Evolutionary conservation across 148 eudicot genomes (phyloP).

Genomic region (Nepenthes gracilis): DNA sequence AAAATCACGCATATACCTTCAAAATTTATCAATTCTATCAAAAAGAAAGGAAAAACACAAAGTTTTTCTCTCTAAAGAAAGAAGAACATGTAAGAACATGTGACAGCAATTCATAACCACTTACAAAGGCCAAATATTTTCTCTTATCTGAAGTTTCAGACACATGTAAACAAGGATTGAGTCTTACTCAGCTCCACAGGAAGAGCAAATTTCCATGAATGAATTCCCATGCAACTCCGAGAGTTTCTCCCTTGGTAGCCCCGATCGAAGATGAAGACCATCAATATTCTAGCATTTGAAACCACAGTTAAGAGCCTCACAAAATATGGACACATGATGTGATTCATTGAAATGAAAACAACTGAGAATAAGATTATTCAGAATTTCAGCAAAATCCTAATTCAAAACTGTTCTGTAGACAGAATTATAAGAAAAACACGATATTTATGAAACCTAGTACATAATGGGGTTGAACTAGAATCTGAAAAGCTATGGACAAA

Average conservation of each 20-base stretch:
- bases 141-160: neutral
- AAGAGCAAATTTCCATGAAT: conserved; percentile 76
- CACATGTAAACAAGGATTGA: conserved; percentile 9
- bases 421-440: no score
- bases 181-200: conserved; percentile 87
- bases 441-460: no score
- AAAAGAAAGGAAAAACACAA: conserved; percentile 3
- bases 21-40: conserved; percentile 8
- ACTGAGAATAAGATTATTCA: neutral
- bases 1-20: conserved; percentile 89
- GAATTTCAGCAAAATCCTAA: no score
- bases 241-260: conserved; percentile 79
- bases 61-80: neutral
- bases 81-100: neutral
- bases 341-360: conserved; percentile 2
- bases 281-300: conserved; percentile 68
- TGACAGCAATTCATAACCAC: neutral
- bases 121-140: no score
- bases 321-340: neutral
- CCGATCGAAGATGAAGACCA: conserved; percentile 95
- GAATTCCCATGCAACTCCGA: conserved; percentile 94
- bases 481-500: no score
- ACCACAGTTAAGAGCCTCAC: conserved; percentile 1
- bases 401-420: no score
- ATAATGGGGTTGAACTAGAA: no score